Evolutionary conservation across 192 early-diverging fungal genomes (phyloP).

Genomic region (Lunasporangiospora selenospora): DNA sequence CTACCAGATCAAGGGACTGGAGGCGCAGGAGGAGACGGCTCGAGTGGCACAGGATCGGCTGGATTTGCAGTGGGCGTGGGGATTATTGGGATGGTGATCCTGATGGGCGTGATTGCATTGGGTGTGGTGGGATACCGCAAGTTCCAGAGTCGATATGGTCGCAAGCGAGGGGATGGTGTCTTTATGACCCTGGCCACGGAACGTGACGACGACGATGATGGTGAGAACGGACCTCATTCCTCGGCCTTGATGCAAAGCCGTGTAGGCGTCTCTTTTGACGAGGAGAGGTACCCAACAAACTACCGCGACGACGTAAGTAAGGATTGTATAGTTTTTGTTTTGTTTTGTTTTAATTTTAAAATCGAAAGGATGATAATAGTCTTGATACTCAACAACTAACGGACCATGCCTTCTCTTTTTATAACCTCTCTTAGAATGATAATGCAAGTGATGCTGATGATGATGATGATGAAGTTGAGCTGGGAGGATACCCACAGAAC

Average conservation of each 20-base stretch:
- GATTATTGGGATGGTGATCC: conserved; percentile 5
- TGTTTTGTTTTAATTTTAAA: too few relatives aligned
- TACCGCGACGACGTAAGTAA: conserved; percentile 30
- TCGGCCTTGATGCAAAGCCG: conserved; percentile 42
- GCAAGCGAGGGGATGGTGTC: background rate
- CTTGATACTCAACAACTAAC: too few relatives aligned
- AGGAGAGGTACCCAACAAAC: conserved; percentile 25
- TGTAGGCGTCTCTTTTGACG: conserved; percentile 40
- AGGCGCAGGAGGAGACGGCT: background rate
- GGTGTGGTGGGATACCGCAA: conserved; percentile 19
- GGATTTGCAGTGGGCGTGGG: conserved; percentile 31
- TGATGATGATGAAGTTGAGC: conserved; percentile 17
- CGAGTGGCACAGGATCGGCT: background rate
- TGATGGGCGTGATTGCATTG: conserved; percentile 17
- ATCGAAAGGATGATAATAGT: too few relatives aligned
- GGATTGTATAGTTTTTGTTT: background rate
- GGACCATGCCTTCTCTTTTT: too few relatives aligned
- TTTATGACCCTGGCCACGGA: conserved; percentile 32
- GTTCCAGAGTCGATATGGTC: background rate
- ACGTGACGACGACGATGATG: conserved; percentile 36
- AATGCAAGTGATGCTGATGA: background rate
- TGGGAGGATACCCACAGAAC: conserved; percentile 29
- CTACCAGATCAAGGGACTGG: conserved; percentile 2
- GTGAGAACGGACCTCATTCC: conserved; percentile 44
- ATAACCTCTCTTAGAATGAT: too few relatives aligned